Evolutionary conservation across 2,329 filamentous ascomycete species (phyloP), one percentile per base, ranked within the genome.

Genomic region (Leptographium galeiforme): DNA sequence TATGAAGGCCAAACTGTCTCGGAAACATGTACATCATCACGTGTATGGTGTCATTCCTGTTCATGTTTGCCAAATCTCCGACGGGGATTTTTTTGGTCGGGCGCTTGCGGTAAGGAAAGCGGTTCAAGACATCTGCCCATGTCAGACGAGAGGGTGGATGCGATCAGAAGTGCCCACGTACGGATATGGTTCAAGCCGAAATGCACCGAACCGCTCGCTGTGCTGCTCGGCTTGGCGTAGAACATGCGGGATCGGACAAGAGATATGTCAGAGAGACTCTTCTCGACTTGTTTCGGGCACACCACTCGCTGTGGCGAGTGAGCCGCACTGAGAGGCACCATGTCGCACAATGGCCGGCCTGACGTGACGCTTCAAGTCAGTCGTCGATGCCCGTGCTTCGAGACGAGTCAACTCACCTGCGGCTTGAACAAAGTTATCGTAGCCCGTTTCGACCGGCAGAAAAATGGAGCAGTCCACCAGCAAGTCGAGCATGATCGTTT

Each of bases 11-110:
- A 63, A 95, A 97, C 62, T 97, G 90, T 12, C 84, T 77, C 36
- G 93, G 93, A 61, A 98, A 98, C 1, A 98, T 82, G 66, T 97
- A 91, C 73, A 91, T 93, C 78, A 95, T 80, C 19, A 95, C 68
- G 60, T 85, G 87, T 12, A 81, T 63, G 0, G 82, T 86, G 57
- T 84, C 77, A 13, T 67, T 63, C 1, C 71, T 61, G 60, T 78
- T 70, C n/a, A 48, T 50, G 0, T 38, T 32, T 6, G 6, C n/a
- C 1, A 50, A 40, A 6, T 56, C 55, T 6, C 50, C 47, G 0
- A 41, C 45, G 13, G 6, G 53, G 40, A 4, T 48, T 43, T 43
- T n/a, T 67, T 63, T 2, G 71, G 62, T 46, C 13, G 49, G 59
- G 77, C 68, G n/a, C 34, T 51, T 52, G 33, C 52, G 57, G 45